Conservation (phyloP, 2,329 filamentous ascomycete genomes). For the Pseudogymnoascus sp. region DNA sequence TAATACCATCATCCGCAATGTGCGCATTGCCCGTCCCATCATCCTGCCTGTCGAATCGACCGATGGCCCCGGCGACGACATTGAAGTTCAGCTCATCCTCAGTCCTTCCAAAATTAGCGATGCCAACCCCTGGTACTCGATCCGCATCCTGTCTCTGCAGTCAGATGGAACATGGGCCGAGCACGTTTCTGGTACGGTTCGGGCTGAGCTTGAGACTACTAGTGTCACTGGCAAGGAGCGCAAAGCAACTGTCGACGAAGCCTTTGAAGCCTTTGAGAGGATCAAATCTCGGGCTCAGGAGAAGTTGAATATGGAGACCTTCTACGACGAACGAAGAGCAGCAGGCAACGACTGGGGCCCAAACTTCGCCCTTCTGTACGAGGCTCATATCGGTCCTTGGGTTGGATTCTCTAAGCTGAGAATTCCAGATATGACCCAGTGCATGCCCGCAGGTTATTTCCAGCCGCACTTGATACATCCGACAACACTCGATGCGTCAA, state of each 20-base stretch:
- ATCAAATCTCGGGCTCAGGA: background rate
- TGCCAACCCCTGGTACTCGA: conserved; percentile 4
- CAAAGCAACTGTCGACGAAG: conserved; percentile 8
- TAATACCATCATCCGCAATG: conserved; percentile 34
- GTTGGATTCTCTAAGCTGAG: conserved; percentile 3
- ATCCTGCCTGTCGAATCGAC: conserved; percentile 42
- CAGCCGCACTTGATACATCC: background rate
- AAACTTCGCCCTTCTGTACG: conserved; percentile 13
- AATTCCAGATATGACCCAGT: conserved; percentile 9
- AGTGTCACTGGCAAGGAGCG: conserved; percentile 4
- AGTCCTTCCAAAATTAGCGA: conserved; percentile 3
- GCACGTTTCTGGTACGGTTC: conserved; percentile 7
- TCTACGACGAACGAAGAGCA: conserved; percentile 10
- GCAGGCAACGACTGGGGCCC: conserved; percentile 12
- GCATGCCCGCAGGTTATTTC: conserved; percentile 11
- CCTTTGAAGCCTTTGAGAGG: background rate
- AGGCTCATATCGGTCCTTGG: conserved; percentile 9
- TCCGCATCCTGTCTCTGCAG: conserved; percentile 9
- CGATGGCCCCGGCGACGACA: background rate
- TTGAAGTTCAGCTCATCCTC: conserved; percentile 11
- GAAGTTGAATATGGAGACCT: background rate
- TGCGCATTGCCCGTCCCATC: conserved; percentile 44
- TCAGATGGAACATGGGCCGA: conserved; percentile 2
- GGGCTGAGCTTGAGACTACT: background rate
- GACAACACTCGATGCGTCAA: conserved; percentile 13